phyloP scores from a whole-genome alignment of 169 alveolate genomes.

The Plasmodium vinckei region DNA sequence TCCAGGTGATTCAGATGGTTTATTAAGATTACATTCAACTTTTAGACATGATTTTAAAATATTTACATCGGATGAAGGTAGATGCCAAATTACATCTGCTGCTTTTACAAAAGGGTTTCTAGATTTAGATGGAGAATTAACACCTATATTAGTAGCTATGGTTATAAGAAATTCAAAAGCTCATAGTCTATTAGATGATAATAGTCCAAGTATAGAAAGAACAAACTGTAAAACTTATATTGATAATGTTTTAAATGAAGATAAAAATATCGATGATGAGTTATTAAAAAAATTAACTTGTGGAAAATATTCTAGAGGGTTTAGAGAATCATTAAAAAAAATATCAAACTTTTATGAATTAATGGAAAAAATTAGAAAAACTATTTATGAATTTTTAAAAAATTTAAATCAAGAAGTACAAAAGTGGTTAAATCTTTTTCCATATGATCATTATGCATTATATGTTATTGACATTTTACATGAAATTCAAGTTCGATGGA shows the following conservation, averaged over 20 bases:
- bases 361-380: constrained; percentile 68
- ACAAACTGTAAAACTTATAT: constrained; percentile 76
- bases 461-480: constrained; percentile 80
- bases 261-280: constrained; percentile 64
- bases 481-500: constrained; percentile 81
- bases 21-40: constrained; percentile 97
- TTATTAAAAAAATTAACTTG: constrained; percentile 62
- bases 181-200: constrained; percentile 82
- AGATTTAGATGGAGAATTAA: constrained; percentile 96
- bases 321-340: constrained; percentile 73
- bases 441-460: constrained; percentile 84
- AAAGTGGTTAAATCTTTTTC: constrained; percentile 83
- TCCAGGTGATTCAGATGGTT: constrained; percentile 95
- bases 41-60: constrained; percentile 98
- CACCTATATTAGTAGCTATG: constrained; percentile 96
- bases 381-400: constrained; percentile 79
- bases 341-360: constrained; percentile 34
- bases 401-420: constrained; percentile 80
- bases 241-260: constrained; percentile 36
- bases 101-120: constrained; percentile 98
- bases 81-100: constrained; percentile 98
- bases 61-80: constrained; percentile 97
- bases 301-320: constrained; percentile 61
- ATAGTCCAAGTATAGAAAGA: constrained; percentile 79
- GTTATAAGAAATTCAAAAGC: constrained; percentile 88